These are phyloP conservation scores for Friedmanniomyces simplex DNA, from an alignment of 495 filamentous ascomycete genomes.

Conservation along the genomic window DNA sequence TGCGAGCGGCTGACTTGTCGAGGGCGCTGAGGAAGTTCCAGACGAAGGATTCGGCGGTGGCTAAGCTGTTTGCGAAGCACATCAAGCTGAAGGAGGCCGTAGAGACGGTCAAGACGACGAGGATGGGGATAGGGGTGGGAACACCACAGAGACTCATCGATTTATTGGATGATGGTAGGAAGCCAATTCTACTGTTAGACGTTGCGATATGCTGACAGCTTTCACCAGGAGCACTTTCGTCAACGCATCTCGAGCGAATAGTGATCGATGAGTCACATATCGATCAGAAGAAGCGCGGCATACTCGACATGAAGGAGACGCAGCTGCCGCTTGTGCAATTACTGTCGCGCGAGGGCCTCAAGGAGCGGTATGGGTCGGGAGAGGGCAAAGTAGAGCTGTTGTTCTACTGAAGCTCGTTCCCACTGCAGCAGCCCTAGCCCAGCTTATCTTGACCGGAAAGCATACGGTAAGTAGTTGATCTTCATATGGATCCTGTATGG, in stretches of 20 bases:
- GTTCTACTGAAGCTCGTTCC: constrained; percentile 37
- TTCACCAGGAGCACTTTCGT: constrained; percentile 41
- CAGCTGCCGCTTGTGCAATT: constrained; percentile 62
- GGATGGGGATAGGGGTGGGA: constrained; percentile 76
- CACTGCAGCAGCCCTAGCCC: background rate
- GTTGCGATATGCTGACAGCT: background rate
- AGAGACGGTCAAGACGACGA: constrained; percentile 55
- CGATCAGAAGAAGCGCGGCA: constrained; percentile 81
- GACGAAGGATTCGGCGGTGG: constrained; percentile 61
- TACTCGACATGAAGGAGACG: constrained; percentile 89
- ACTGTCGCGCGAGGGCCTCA: constrained; percentile 56
- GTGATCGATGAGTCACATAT: constrained; percentile 83
- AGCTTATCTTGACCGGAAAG: background rate
- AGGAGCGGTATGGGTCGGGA: constrained; percentile 50
- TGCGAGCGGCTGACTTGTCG: constrained; percentile 70
- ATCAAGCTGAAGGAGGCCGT: constrained; percentile 88
- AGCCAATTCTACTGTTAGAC: constrained; percentile 18
- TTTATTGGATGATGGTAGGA: constrained; percentile 61
- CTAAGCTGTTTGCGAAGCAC: constrained; percentile 95
- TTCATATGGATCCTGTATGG: no score
- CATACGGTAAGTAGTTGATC: background rate
- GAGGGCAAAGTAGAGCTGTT: constrained; percentile 45
- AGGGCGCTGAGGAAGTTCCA: constrained; percentile 70
- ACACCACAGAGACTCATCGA: constrained; percentile 76
- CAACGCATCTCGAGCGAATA: constrained; percentile 61